Evolutionary conservation across 2,329 filamentous ascomycete genomes (phyloP), one percentile per base, ranked within the genome.

Genomic region (Cytospora piceicola): DNA sequence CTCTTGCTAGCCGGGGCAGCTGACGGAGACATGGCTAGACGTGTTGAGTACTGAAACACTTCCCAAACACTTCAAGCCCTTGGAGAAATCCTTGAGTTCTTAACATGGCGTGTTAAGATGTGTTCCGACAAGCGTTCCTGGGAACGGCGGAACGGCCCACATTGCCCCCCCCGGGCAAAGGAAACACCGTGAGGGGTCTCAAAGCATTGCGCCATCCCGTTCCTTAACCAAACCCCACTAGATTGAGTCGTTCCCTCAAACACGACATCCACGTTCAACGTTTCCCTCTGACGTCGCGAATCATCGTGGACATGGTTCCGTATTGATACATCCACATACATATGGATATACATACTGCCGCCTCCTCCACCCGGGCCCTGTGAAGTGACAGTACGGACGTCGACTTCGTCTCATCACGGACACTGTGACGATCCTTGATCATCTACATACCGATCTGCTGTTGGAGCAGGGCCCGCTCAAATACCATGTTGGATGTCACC

Each of bases 21-120:
- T 65, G 63, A 59, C 32, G 66, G 63, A 53, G 66, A 66, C 66
- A 68, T 68, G 42, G 3, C 55, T 32, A 51, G 20, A 24, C 22
- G 7, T 39, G 22, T 42, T 29, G 30, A 20, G n/a, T 34, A 32
- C 27, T 17, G 14, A 55, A 12, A 14, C 30, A 24, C 15, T 15
- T n/a, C 36, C 11, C 20, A n/a, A 59, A 15, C 15, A 52, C n/a
- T 24, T 2, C 3, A 17, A 22, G 20, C 32, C 3, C 7, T n/a
- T 17, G 12, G 7, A 24, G n/a, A 14, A 29, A 22, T 9, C n/a
- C 11, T 49, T 9, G 51, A 32, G 9, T 53, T 22, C 17, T 24
- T 7, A 49, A 5, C 27, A 27, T 29, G 5, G 15, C 17, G n/a
- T 39, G 24, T 57, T 8, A 1, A 57, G n/a, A n/a, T 36, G 6